phyloP scores from a whole-genome alignment of 1,284 basidiomycete genomes.

The Marasmius fiardii region DNA sequence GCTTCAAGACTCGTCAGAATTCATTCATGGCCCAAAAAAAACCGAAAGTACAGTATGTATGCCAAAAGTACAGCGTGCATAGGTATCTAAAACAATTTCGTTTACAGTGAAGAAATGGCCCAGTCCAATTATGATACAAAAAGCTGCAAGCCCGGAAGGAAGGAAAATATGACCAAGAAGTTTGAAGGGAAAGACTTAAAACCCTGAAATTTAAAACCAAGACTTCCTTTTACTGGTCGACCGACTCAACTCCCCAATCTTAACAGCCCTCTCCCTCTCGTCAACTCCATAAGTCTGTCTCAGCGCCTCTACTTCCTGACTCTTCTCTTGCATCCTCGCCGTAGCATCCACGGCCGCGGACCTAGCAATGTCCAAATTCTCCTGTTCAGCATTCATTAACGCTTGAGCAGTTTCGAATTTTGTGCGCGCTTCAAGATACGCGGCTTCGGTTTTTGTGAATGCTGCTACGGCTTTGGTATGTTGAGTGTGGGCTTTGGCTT shows the following conservation, averaged over 20 bases:
- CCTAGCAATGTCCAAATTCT: constrained; percentile 41
- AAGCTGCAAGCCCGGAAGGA: no score
- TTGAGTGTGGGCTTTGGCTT: constrained; percentile 37
- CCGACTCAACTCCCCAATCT: constrained; percentile 33
- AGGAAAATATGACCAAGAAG: no score
- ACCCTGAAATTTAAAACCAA: background rate
- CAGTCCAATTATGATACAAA: no score
- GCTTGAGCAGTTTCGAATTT: constrained; percentile 45
- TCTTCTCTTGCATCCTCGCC: constrained; percentile 49
- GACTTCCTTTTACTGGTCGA: background rate
- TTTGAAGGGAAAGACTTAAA: no score
- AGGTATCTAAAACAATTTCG: no score
- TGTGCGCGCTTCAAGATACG: constrained; percentile 42
- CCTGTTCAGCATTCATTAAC: constrained; percentile 37
- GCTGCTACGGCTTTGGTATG: constrained; percentile 40
- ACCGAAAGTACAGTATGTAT: no score
- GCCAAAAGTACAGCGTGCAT: no score
- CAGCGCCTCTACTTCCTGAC: constrained; percentile 48
- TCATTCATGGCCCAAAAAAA: no score
- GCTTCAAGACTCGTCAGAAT: no score
- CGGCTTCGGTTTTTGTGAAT: constrained; percentile 48
- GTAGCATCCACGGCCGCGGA: constrained; percentile 43
- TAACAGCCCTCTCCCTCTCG: constrained; percentile 46
- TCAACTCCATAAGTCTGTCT: constrained; percentile 47
- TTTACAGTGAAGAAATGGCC: no score